Conservation (phyloP, 306 rosid genomes). For the Pyrus communis region DNA sequence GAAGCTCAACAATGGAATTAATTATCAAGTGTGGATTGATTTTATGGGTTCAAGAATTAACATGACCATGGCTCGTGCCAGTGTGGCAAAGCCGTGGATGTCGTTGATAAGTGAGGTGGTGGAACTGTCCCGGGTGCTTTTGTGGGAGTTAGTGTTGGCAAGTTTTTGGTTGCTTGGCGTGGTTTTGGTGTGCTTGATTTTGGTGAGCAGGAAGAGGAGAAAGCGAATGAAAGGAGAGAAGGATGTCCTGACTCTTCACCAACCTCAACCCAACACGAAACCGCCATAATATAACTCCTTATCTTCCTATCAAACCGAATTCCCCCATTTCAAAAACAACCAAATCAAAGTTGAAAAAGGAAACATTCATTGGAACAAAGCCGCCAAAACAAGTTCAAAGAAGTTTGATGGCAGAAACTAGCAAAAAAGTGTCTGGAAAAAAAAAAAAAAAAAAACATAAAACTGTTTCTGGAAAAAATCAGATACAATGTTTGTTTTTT, state of each 20-base stretch:
- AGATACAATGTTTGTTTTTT: too few species aligned
- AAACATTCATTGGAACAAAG: too few species aligned
- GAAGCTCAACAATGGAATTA: constrained; percentile 33
- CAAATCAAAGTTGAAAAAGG: too few species aligned
- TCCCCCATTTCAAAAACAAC: too few species aligned
- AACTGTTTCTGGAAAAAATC: too few species aligned
- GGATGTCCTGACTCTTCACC: neutral
- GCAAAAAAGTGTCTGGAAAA: too few species aligned
- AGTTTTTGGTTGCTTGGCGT: constrained; percentile 23
- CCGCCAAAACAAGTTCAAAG: too few species aligned
- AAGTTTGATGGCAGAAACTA: too few species aligned
- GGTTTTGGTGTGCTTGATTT: constrained; percentile 4
- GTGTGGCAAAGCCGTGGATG: constrained; percentile 30
- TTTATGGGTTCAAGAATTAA: constrained; percentile 27
- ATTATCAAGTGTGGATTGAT: constrained; percentile 61
- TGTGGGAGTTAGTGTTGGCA: constrained; percentile 18
- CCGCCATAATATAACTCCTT: too few species aligned
- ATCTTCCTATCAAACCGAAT: too few species aligned
- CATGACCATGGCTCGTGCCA: constrained; percentile 43
- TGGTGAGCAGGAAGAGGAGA: constrained; percentile 8
- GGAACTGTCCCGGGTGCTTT: constrained; percentile 36
- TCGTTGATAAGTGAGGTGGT: constrained; percentile 40
- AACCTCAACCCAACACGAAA: too few species aligned
- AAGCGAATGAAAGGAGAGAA: constrained; percentile 1
- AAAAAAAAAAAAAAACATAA: too few species aligned